These are phyloP conservation scores for Forsythia suspensa DNA, from an alignment of 257 asterid species.

Conservation along the genomic window DNA sequence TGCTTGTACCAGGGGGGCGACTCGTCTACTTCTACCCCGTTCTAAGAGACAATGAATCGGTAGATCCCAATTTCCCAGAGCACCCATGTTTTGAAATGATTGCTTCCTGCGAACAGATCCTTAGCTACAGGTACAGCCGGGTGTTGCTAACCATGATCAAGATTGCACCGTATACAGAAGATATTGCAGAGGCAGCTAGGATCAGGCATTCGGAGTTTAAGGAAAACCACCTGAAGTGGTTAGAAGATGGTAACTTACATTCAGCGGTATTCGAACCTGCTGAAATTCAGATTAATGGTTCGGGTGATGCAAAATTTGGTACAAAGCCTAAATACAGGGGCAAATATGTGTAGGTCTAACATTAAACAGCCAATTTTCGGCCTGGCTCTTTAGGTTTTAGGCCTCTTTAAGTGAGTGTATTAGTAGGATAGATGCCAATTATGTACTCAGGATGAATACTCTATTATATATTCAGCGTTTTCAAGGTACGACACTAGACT, in stretches of 20 bases:
- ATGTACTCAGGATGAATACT: too few relatives aligned
- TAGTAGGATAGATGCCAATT: too few relatives aligned
- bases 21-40: conserved; percentile 94
- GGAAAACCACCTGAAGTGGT: conserved; percentile 89
- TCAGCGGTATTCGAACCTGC: conserved; percentile 88
- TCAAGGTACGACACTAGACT: too few relatives aligned
- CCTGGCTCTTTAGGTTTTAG: neutral
- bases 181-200: conserved; percentile 65
- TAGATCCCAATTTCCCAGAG: conserved; percentile 68
- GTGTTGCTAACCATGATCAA: conserved; percentile 73
- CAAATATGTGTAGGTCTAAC: conserved; percentile 73
- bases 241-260: conserved; percentile 91
- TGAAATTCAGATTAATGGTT: conserved; percentile 39
- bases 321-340: conserved; percentile 88
- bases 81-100: conserved; percentile 84
- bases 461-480: too few relatives aligned
- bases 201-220: conserved; percentile 69
- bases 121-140: conserved; percentile 90
- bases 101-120: conserved; percentile 79
- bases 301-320: conserved; percentile 46
- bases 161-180: conserved; percentile 64
- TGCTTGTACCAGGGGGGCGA: conserved; percentile 92
- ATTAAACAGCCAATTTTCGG: neutral
- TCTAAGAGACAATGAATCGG: conserved; percentile 63
- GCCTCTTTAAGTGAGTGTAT: neutral